Conservation (phyloP, 352 stramenopile species). For the Pythium insidiosum region DNA sequence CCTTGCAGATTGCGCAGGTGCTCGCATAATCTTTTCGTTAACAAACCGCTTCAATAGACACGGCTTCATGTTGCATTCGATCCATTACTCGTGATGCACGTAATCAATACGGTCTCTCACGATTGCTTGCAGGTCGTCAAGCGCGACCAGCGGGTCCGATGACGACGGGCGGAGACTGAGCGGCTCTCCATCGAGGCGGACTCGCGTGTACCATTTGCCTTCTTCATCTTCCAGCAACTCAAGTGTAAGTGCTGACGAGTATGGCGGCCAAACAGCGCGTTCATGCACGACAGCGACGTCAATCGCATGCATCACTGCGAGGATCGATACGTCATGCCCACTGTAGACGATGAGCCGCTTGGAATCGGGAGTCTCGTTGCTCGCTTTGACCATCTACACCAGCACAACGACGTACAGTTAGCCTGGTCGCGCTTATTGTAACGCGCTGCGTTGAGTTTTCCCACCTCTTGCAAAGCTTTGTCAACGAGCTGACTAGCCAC, state of each 20-base stretch:
- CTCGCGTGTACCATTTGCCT: constrained; percentile 48
- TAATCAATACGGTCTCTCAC: constrained; percentile 34
- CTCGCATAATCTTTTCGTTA: constrained; percentile 44
- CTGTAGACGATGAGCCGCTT: constrained; percentile 74
- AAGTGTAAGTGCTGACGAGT: constrained; percentile 54
- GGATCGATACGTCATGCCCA: constrained; percentile 72
- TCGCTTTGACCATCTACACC: constrained; percentile 10
- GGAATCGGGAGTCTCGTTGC: constrained; percentile 19
- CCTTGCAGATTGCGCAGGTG: constrained; percentile 64
- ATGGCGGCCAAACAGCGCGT: constrained; percentile 59
- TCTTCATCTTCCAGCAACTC: constrained; percentile 58
- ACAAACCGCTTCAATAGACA: no score
- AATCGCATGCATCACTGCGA: constrained; percentile 67
- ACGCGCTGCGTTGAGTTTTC: no score
- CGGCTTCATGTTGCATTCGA: no score
- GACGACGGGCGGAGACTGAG: constrained; percentile 17
- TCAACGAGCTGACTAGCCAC: constrained; percentile 56
- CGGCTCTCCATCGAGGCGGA: constrained; percentile 37
- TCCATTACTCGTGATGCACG: no score
- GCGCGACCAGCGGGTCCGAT: neutral
- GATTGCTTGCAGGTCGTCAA: constrained; percentile 34
- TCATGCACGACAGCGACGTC: constrained; percentile 33
- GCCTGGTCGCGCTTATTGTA: no score
- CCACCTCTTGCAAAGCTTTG: constrained; percentile 46
- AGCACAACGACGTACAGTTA: no score